Evolutionary conservation across 768 basidiomycete genomes (phyloP), one percentile per base, ranked within the genome.

Genomic region (Hypholoma fasciculare): DNA sequence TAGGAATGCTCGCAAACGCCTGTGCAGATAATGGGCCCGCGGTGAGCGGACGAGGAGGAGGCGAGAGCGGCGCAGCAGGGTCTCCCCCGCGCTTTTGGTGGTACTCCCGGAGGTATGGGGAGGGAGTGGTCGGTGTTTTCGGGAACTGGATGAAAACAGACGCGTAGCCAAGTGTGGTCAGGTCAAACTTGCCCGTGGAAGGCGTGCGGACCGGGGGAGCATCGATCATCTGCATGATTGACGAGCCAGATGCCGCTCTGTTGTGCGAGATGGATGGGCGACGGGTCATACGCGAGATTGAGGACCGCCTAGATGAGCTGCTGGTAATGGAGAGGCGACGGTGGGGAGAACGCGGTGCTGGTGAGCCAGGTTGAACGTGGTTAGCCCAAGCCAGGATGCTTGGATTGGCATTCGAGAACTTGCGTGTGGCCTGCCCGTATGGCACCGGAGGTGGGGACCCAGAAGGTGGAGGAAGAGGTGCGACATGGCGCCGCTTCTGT

Each of bases 281-380:
- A 30, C 69, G 65, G 42, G 40, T 43, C 58, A 58, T 54, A 50
- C 63, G 65, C 16, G 65, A 63, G 20, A 64, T 39, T 0, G 66
- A 68, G 0, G 67, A 53, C 23, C 69, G 49, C 43, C 69, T 68
- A 19, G 65, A 71, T 1, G 50, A 37, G 49, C 59, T 50, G 57
- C 61, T 49, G 64, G 53, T 67, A 26, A 62, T 52, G 1, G 69
- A 70, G 5, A 67, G 65, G 6, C 78, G 67, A 27, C 75, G 74
- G 43, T 72, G 71, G 17, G 75, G 75, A 5, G 78, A 78, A 30
- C 66, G 64, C 2, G 80, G 73, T 3, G 76, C 76, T 3, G 89
- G 88, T 14, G 88, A 85, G 6, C 88, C 89, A 4, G 89, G 89
- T 56, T 87, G 83, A 54, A 91, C 86, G 61, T 74, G 77, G 17